Base-by-base conservation (phyloP, 2,329 filamentous ascomycete species). In the Fusarium sp. region DNA sequence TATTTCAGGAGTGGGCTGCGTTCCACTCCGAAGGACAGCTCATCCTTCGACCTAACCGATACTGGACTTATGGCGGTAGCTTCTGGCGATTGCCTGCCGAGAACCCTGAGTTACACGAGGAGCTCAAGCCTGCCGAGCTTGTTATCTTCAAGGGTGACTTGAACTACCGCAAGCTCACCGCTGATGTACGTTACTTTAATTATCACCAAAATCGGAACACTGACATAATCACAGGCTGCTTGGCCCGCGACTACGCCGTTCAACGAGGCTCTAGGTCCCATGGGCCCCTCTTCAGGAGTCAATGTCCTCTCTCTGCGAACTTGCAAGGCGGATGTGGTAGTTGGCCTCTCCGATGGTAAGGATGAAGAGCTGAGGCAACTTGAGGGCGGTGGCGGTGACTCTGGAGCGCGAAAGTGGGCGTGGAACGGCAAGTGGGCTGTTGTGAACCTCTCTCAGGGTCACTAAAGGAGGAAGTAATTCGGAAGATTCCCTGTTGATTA, bases 341-440 rank as follows among this genome's bases (percentile, higher is more conserved):
- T 97, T 24, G 95, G 94, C 0, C 83, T 99, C n/a, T 85, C 89
- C 15, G 78, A 88, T 10, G 94, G 95, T 8, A 87, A 91, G 76
- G 96, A 99, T 74, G 94, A 97, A 80, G 88, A 89, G 76, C 82
- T 98, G 52, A 88, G 85, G 69, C 83, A 85, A 10, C 85, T 81
- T 52, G 88, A 92, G 51, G 88, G 85, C 17, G 92, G 91, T 2
- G 92, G 91, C 5, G 91, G 89, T 17, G 89, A 93, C 63, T 81
- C 86, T 68, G 78, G 91, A 77, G 85, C 88, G 23, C 85, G 96
- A 56, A 91, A 92, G 77, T 98, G 95, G 95, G 94, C 93, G 1
- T 98, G 94, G 94, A 91, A 88, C 74, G 95, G 95, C 40, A 97
- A 97, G 79, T 98, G 93, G 92, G 95, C 95, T 7, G 93, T 98